Evolutionary conservation across 495 filamentous ascomycete species (phyloP).

Genomic region (Cladorrhinum samala): DNA sequence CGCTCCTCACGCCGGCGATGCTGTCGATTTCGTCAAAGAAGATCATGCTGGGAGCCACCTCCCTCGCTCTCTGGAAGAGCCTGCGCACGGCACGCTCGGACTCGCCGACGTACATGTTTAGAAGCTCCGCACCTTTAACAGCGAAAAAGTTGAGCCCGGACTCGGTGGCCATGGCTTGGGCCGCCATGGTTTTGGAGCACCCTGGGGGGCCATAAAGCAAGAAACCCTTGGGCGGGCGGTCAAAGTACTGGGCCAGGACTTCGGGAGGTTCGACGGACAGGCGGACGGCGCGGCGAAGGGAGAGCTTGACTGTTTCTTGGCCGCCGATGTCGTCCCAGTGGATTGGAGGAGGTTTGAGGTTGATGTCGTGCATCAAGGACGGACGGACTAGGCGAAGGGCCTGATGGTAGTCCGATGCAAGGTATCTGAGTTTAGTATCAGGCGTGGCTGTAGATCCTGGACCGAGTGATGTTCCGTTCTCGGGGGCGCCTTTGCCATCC

Average conservation of each 20-base stretch:
- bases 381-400: conserved; percentile 53
- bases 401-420: conserved; percentile 38
- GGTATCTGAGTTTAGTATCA: conserved; percentile 3
- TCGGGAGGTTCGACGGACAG: conserved; percentile 44
- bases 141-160: conserved; percentile 90
- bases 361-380: conserved; percentile 84
- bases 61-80: conserved; percentile 79
- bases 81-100: conserved; percentile 84
- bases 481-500: too few relatives aligned
- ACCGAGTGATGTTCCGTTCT: too few relatives aligned
- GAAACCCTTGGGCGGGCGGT: conserved; percentile 65
- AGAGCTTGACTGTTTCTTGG: conserved; percentile 71
- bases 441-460: too few relatives aligned
- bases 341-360: conserved; percentile 80
- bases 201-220: conserved; percentile 92
- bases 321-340: conserved; percentile 89
- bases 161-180: conserved; percentile 88
- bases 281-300: conserved; percentile 30
- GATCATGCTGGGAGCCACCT: conserved; percentile 85
- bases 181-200: conserved; percentile 91
- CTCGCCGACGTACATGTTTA: conserved; percentile 97
- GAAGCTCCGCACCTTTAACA: conserved; percentile 91
- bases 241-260: conserved; percentile 45
- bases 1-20: conserved; percentile 68
- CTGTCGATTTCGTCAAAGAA: conserved; percentile 99